Conservation (phyloP, 2,329 filamentous ascomycete genomes). For the Beauveria scarabaeidicola region DNA sequence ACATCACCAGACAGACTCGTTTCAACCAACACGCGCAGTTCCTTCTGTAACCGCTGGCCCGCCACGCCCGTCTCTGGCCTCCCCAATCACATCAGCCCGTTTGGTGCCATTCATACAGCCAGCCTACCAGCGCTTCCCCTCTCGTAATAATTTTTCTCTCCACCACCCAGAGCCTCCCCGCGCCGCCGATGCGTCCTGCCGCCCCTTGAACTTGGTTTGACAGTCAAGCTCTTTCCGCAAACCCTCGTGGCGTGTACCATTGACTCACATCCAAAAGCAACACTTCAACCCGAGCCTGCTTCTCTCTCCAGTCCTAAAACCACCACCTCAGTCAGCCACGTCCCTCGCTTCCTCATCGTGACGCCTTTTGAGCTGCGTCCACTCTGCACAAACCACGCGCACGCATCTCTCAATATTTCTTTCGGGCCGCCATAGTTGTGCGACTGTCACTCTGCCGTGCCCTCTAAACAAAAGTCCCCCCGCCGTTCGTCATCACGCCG, state of each 20-base stretch:
- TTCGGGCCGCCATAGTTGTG: conserved; percentile 3
- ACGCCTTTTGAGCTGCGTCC: background rate
- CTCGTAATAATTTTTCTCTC: conserved; percentile 1
- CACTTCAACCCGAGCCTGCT: background rate
- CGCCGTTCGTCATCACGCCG: background rate
- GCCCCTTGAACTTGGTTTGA: background rate
- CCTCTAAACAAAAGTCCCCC: conserved; percentile 6
- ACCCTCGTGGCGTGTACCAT: background rate
- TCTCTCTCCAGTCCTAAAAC: background rate
- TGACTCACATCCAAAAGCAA: background rate
- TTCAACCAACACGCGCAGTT: conserved; percentile 5
- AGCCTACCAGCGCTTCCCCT: conserved; percentile 3
- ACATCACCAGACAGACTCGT: background rate
- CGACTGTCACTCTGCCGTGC: background rate
- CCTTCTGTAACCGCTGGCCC: background rate
- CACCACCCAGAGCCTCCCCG: background rate
- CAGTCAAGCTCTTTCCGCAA: background rate
- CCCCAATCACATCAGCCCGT: conserved; percentile 9
- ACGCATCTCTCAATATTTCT: background rate
- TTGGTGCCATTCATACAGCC: background rate
- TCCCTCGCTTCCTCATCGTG: background rate
- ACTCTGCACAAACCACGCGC: background rate
- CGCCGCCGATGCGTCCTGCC: conserved; percentile 2
- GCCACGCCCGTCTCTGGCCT: background rate
- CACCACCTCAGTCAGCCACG: background rate